phyloP scores from a whole-genome alignment of 192 early-diverging fungal genomes.

The Rhizoclosmatium sp. region DNA sequence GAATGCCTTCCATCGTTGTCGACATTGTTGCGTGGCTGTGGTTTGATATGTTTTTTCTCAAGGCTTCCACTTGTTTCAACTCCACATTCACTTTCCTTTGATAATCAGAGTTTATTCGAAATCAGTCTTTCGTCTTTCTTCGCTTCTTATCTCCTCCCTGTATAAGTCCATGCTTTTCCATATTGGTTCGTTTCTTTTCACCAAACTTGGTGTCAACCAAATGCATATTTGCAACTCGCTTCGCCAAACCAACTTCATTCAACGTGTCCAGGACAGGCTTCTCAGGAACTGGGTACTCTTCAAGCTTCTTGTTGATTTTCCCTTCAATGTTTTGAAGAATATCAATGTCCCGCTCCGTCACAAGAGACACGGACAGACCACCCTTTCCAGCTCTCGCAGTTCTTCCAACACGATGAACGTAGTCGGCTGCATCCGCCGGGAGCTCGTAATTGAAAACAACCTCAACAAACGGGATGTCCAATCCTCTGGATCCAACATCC shows the following conservation, averaged over 20 bases:
- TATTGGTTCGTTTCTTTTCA: constrained; percentile 62
- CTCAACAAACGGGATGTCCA: constrained; percentile 96
- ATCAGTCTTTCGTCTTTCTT: constrained; percentile 10
- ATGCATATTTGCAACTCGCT: constrained; percentile 84
- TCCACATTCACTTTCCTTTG: neutral
- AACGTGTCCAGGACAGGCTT: constrained; percentile 84
- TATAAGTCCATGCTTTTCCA: constrained; percentile 58
- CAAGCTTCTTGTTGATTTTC: constrained; percentile 81
- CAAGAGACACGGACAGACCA: constrained; percentile 87
- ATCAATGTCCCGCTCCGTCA: constrained; percentile 81
- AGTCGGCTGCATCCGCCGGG: constrained; percentile 93
- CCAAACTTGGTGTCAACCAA: constrained; percentile 70
- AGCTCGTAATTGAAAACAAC: constrained; percentile 96
- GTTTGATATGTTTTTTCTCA: constrained; percentile 16
- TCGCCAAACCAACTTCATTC: constrained; percentile 86
- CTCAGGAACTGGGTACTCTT: constrained; percentile 79
- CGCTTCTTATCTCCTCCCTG: neutral
- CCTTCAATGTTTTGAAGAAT: constrained; percentile 91
- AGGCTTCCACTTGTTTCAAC: neutral
- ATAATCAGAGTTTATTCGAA: neutral
- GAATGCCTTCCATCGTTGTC: constrained; percentile 32
- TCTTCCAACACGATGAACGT: constrained; percentile 98
- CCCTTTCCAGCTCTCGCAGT: constrained; percentile 96
- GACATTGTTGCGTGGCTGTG: neutral
- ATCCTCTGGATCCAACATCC: constrained; percentile 96